phyloP scores from a whole-genome alignment of 2,329 filamentous ascomycete species.

The Colletotrichum sp. region DNA sequence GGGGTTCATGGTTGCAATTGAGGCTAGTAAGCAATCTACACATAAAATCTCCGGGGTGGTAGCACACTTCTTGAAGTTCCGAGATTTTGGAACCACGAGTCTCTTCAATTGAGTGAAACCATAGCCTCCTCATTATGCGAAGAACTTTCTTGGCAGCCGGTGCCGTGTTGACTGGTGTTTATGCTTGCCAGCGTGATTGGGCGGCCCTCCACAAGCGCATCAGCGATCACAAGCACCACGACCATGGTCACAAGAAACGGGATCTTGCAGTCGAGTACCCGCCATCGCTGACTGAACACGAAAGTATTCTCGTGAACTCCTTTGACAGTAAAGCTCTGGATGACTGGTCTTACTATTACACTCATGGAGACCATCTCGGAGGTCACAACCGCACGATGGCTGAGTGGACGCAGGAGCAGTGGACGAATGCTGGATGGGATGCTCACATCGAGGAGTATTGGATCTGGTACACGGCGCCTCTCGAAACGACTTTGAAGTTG shows the following conservation, averaged over 20 bases:
- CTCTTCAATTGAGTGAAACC: not conserved
- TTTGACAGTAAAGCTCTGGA: conserved; percentile 9
- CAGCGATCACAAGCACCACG: not conserved
- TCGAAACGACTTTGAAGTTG: not conserved
- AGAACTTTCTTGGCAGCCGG: not conserved
- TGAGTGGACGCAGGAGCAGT: conserved; percentile 12
- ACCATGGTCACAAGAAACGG: conserved; percentile 1
- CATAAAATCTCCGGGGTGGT: not conserved
- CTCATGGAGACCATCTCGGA: conserved; percentile 11
- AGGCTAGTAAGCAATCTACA: not conserved
- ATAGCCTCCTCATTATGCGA: not conserved
- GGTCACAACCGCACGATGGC: conserved; percentile 4
- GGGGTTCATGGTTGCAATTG: not conserved
- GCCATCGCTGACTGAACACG: not conserved
- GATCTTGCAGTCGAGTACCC: not conserved
- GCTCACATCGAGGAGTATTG: conserved; percentile 1
- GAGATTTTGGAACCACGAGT: too few relatives aligned
- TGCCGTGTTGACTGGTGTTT: not conserved
- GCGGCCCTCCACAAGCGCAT: not conserved
- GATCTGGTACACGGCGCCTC: conserved; percentile 13
- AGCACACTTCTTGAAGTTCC: not conserved
- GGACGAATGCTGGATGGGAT: not conserved
- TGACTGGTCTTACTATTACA: conserved; percentile 12
- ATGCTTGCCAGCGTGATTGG: conserved; percentile 13
- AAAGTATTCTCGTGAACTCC: conserved; percentile 6